These are phyloP conservation scores for Zizania latifolia DNA, from an alignment of 176 grass and related monocot species.

Conservation along the genomic window DNA sequence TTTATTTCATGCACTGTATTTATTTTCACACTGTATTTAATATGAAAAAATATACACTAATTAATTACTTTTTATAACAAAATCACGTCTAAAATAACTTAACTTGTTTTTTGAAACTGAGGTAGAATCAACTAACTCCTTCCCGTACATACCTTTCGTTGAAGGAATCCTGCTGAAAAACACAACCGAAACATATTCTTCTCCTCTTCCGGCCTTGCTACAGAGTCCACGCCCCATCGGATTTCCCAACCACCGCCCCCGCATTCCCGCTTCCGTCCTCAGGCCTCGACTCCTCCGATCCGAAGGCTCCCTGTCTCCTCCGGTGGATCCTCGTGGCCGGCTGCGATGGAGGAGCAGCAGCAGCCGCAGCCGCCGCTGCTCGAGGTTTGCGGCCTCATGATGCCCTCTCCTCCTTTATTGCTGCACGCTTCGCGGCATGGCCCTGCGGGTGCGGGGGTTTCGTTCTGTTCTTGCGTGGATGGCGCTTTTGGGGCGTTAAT, in stretches of 20 bases:
- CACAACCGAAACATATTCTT: background rate
- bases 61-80: too few relatives aligned
- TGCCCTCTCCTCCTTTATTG: too few relatives aligned
- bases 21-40: too few relatives aligned
- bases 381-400: constrained; percentile 28
- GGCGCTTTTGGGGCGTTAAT: too few relatives aligned
- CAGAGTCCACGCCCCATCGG: background rate
- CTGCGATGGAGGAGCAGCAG: too few relatives aligned
- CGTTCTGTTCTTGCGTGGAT: background rate
- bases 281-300: constrained; percentile 1
- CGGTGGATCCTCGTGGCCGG: constrained; percentile 14
- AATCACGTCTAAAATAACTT: too few relatives aligned
- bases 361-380: constrained; percentile 19
- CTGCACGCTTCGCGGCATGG: background rate
- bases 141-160: background rate
- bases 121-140: too few relatives aligned
- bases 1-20: too few relatives aligned
- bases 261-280: background rate
- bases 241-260: background rate
- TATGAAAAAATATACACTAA: too few relatives aligned
- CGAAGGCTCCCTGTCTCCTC: background rate
- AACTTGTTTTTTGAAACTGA: too few relatives aligned
- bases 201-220: background rate
- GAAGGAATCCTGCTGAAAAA: background rate
- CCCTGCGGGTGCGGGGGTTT: background rate